Evolutionary conservation across 1,284 basidiomycete genomes (phyloP).

Genomic region (Fomitopsis pinicola): DNA sequence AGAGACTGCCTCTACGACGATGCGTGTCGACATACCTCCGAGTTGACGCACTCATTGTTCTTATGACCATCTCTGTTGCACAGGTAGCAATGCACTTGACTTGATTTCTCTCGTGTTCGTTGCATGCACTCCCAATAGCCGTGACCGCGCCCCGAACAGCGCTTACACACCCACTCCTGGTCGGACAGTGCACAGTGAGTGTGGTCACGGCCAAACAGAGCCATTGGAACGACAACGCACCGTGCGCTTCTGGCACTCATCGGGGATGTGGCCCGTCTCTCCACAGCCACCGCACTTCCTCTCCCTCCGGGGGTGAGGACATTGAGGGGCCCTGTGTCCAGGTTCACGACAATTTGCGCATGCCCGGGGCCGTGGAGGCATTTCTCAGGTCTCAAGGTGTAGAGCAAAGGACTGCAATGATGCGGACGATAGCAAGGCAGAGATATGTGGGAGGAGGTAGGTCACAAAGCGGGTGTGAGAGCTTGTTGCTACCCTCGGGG

Average conservation of each 20-base stretch:
- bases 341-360: not conserved
- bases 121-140: not conserved
- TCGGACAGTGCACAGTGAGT: not conserved
- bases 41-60: not conserved
- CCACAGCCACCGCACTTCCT: not conserved
- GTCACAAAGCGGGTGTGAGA: no score
- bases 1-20: not conserved
- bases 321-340: not conserved
- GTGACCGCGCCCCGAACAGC: not conserved
- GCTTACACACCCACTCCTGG: not conserved
- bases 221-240: not conserved
- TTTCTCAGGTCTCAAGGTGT: no score
- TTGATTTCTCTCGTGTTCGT: not conserved
- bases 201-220: no score
- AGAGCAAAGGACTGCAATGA: no score
- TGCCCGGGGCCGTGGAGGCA: not conserved
- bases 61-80: not conserved
- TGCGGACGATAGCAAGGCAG: no score
- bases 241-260: not conserved
- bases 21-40: not conserved
- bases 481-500: no score
- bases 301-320: not conserved
- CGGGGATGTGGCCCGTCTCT: constrained; percentile 1
- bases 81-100: not conserved
- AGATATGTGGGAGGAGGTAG: no score